Evolutionary conservation across 768 basidiomycete species (phyloP), one percentile per base, ranked within the genome.

Genomic region (Dioszegia crocea): DNA sequence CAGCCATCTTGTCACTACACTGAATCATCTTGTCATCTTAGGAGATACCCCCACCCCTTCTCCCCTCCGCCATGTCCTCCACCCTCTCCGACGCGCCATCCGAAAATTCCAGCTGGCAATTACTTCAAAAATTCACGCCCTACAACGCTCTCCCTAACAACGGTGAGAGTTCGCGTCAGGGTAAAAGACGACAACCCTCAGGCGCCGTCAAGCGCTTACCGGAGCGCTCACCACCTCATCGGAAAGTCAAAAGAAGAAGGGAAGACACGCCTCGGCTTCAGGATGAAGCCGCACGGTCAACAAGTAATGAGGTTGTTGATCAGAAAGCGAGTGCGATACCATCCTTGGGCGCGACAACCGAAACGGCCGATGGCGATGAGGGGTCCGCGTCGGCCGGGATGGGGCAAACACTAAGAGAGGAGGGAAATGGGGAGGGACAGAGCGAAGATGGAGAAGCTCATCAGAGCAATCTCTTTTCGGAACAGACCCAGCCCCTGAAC

Each of bases 251-350:
- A 29, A 57, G 57, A 11, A 33, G 56, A 19, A 46, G 62, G 40
- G 57, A 64, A 24, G 52, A 43, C 29, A 59, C 62, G 26, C 59
- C 62, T 19, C 43, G 49, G 21, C 23, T 48, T n/a, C 53, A 47
- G 17, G 40, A 31, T 30, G 47, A 30, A 29, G 48, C 23, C 19
- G 48, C 9, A 23, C 11, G 48, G 30, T 44, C 47, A 39, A 43
- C 39, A 3, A 41, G 47, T 30, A 47, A 49, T 40, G 57, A 51
- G n/a, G 16, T 43, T 2, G 14, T 17, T 2, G 27, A 58, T 16
- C 57, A 51, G 39, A 58, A 58, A 29, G 57, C 57, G 12, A 58
- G 57, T 44, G 49, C 40, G n/a, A 17, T 44, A 24, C 27, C 38
- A 2, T 58, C 46, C 23, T 29, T 41, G 8, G 38, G 45, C 33